Evolutionary conservation across 208 protist genomes (phyloP).

Genomic region (Crithidia sp.): DNA sequence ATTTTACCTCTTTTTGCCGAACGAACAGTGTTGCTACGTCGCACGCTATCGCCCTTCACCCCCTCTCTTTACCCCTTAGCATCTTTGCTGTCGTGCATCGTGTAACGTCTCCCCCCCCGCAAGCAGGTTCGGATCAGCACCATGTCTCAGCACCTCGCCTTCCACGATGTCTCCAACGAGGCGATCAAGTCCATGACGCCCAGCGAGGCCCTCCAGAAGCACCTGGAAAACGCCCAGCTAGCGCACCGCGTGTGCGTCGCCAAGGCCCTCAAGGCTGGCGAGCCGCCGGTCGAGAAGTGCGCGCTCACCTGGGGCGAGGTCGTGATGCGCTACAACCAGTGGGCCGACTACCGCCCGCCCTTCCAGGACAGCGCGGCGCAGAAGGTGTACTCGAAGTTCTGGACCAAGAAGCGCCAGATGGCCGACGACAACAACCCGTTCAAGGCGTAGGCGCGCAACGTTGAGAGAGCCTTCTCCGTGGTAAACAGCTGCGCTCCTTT

Average conservation of each 20-base stretch:
- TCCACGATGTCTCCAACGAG: slow-evolving; percentile 85
- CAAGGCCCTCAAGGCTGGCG: slow-evolving; percentile 75
- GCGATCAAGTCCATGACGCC: slow-evolving; percentile 70
- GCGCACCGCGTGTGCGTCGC: slow-evolving; percentile 90
- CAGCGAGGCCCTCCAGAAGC: slow-evolving; percentile 87
- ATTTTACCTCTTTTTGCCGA: too few species aligned
- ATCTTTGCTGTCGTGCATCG: neutral
- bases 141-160: slow-evolving; percentile 65
- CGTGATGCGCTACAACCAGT: slow-evolving; percentile 87
- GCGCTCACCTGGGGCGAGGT: slow-evolving; percentile 92
- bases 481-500: too few species aligned
- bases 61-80: neutral
- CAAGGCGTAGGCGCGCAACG: slow-evolving; percentile 25
- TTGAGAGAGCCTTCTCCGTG: neutral
- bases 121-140: neutral
- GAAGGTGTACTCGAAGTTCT: slow-evolving; percentile 84
- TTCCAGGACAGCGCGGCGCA: slow-evolving; percentile 78
- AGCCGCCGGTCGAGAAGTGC: slow-evolving; percentile 82
- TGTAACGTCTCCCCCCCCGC: neutral
- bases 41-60: neutral
- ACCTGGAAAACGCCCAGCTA: slow-evolving; percentile 90
- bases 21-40: too few species aligned
- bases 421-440: slow-evolving; percentile 60
- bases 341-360: slow-evolving; percentile 83
- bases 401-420: slow-evolving; percentile 85